These are phyloP conservation scores for Annona cherimola DNA, from an alignment of 164 flowering plant species.

Conservation along the genomic window DNA sequence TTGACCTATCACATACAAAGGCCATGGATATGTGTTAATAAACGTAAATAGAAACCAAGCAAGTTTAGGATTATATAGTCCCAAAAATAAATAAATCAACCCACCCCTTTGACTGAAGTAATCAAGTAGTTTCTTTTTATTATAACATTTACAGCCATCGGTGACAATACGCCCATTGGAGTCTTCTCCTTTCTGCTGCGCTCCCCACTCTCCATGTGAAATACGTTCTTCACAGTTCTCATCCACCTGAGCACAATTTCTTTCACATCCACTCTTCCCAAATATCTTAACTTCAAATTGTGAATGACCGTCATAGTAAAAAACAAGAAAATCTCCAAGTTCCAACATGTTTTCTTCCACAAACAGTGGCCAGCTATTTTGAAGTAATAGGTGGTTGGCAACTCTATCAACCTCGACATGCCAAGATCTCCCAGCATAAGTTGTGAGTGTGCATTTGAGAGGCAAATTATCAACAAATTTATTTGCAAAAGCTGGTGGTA, in stretches of 20 bases:
- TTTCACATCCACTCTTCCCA: constrained; percentile 25
- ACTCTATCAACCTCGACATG: constrained; percentile 12
- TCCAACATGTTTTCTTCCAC: constrained; percentile 11
- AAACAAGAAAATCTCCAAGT: constrained; percentile 24
- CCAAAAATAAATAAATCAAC: constrained; percentile 4
- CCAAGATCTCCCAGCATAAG: constrained; percentile 18
- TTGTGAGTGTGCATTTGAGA: constrained; percentile 14
- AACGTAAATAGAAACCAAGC: neutral
- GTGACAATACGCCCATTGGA: too few species aligned
- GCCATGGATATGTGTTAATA: neutral
- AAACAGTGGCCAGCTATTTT: constrained; percentile 23
- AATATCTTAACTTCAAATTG: constrained; percentile 19
- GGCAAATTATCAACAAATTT: constrained; percentile 9
- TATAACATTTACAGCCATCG: neutral
- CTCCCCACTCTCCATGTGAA: neutral
- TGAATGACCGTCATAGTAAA: constrained; percentile 14
- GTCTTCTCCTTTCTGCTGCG: neutral
- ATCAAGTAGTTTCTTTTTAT: too few species aligned
- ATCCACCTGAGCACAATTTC: neutral
- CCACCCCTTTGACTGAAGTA: neutral
- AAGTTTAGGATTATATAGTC: neutral
- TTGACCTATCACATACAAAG: neutral
- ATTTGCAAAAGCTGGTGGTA: constrained; percentile 26
- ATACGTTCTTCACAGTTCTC: neutral
- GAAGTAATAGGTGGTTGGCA: constrained; percentile 11